Evolutionary conservation across 2,329 filamentous ascomycete genomes (phyloP), one percentile per base, ranked within the genome.

Genomic region (Epichloe aotearoae): DNA sequence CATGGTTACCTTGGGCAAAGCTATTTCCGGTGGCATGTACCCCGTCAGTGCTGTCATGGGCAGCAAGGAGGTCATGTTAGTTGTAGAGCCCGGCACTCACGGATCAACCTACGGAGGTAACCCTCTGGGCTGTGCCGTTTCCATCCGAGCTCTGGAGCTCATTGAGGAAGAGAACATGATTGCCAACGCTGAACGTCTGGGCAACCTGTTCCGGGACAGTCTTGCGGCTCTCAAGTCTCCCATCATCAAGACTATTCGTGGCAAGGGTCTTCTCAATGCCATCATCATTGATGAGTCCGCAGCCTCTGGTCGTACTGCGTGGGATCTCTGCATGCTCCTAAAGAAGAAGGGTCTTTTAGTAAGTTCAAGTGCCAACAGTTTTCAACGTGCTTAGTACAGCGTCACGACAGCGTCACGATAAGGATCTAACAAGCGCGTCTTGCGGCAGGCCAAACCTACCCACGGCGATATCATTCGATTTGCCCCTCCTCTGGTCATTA

Each of bases 21-120:
- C 93, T 59, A 95, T 98, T 66, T 95, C 89, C 36, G 93, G 93
- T 56, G 93, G 93, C 68, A 93, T 97, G 85, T 98, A 98, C 71
- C 93, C 93, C n/a, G 93, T 98, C 52, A 95, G 89, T 54, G 89
- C 84, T 61, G 90, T 98, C 46, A 76, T 98, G 49, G 84, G 86
- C 55, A 83, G 83, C 61, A 89, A 85, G 70, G 90, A 96, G 52
- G 76, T 97, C 56, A 96, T 98, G 90, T 79, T 96, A 58, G 93
- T 91, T 10, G 77, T 98, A 56, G 93, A 98, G 75, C 88, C 93
- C 26, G 93, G 93, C 53, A 97, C 93, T 26, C 93, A 98, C 69
- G 93, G 93, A 46, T 95, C 88, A 41, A 98, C 93, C n/a, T 98
- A 97, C 64, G 93, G 93, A 54, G 93, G 93, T 47, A 98, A 98